phyloP scores from a whole-genome alignment of 169 alveolate genomes.

The Perkinsus olseni region DNA sequence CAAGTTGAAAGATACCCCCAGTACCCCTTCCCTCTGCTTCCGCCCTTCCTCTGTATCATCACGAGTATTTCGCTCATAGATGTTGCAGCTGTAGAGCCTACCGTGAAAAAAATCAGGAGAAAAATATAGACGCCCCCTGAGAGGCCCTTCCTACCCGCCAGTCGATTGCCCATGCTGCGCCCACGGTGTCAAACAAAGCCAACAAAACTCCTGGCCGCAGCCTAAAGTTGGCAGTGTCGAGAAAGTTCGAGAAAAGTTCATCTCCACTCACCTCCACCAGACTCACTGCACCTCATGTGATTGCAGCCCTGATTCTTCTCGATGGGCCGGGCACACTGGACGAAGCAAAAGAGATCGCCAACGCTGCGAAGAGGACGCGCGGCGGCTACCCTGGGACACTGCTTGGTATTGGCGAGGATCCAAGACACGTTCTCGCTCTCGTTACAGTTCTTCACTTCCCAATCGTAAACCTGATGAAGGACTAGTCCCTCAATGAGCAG shows the following conservation, averaged over 20 bases:
- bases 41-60: not conserved
- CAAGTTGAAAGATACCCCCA: no score
- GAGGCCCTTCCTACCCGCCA: slow-evolving; percentile 32
- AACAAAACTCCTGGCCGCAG: slow-evolving; percentile 61
- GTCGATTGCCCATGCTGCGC: slow-evolving; percentile 41
- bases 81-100: slow-evolving; percentile 37
- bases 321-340: slow-evolving; percentile 43
- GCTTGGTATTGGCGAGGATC: slow-evolving; percentile 47
- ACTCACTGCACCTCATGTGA: slow-evolving; percentile 56
- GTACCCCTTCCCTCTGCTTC: not conserved
- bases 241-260: not conserved
- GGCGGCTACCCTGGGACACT: slow-evolving; percentile 38
- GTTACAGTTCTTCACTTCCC: slow-evolving; percentile 42
- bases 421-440: slow-evolving; percentile 46
- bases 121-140: no score
- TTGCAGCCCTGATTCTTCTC: slow-evolving; percentile 64
- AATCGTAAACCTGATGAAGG: slow-evolving; percentile 14
- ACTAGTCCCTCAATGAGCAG: not conserved
- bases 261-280: slow-evolving; percentile 27
- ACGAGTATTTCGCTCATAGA: slow-evolving; percentile 15
- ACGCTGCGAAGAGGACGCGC: not conserved
- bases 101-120: no score
- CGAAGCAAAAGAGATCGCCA: not conserved
- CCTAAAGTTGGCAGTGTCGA: slow-evolving; percentile 15
- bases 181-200: slow-evolving; percentile 61